Evolutionary conservation across 2,329 filamentous ascomycete genomes (phyloP), one percentile per base, ranked within the genome.

Genomic region (Ascochyta viciae-villosae): DNA sequence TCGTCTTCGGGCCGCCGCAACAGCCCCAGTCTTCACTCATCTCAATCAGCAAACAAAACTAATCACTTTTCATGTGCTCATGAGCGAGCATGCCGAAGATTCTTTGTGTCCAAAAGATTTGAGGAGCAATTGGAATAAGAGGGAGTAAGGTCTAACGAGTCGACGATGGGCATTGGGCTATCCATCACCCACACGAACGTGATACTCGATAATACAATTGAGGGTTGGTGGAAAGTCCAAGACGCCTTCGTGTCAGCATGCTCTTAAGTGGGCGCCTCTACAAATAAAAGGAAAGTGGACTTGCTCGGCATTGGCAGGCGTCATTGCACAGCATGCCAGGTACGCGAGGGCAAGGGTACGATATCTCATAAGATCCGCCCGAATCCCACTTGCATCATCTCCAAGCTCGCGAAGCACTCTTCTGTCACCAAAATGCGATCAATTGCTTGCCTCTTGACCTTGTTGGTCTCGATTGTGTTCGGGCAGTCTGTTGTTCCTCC

Each of bases 271-370:
- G 41, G 19, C 16, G 31, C 31, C 15, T 46, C 4, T 19, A 19
- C 6, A 37, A 39, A 41, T 35, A 27, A 16, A 44, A 29, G 46
- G 31, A 34, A 39, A n/a, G n/a, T 22, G 47, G 47, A 42, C 31
- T 26, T 47, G 22, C 27, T 42, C 24, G 42, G 55, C 45, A 54
- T 61, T 59, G 55, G 53, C 54, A 49, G 43, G 34, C 53, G 39
- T 48, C 49, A 50, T 60, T 29, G 39, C 43, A 59, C 49, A 52
- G 50, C 46, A 48, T 51, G 39, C 27, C 50, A 54, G 51, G 52
- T 52, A 61, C 51, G 51, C 57, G 51, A 58, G 27, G 26, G 42
- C 58, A 59, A 57, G 61, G 58, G 29, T 60, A 33, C 34, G 33
- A 27, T 31, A 51, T n/a, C 31, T 33, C 35, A 51, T 51, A 58